A percentile compares a stretch with the other conserved stretches of the same genome.
Conservation (phyloP, 2,329 filamentous ascomycete genomes). For the Monosporascus sp. region DNA sequence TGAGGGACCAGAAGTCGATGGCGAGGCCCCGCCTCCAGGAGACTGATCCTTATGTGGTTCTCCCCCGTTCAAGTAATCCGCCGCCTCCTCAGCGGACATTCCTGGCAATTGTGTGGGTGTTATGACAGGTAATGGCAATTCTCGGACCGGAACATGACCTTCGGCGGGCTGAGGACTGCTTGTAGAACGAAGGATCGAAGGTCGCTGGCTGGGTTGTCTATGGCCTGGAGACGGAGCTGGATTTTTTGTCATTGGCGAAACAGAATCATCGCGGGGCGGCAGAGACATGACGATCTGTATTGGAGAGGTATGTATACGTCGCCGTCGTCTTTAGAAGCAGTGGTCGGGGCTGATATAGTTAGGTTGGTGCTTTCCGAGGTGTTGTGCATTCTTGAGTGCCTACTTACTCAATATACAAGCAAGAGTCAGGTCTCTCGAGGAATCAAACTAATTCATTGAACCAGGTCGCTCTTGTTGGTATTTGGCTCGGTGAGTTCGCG, state of each 20-base stretch:
- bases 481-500: too few species aligned
- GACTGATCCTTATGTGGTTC: conserved; percentile 26
- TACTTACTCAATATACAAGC: too few species aligned
- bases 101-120: conserved; percentile 13
- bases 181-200: conserved; percentile 16
- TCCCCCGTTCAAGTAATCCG: conserved; percentile 35
- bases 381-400: too few species aligned
- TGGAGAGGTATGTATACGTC: too few species aligned
- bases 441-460: too few species aligned
- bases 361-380: too few species aligned
- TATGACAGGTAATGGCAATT: conserved; percentile 17
- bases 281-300: conserved; percentile 15
- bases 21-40: conserved; percentile 12
- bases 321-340: too few species aligned
- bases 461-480: too few species aligned
- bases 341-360: too few species aligned
- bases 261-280: conserved; percentile 24
- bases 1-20: conserved; percentile 16
- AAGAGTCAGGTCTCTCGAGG: too few species aligned
- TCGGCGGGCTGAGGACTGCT: conserved; percentile 19
- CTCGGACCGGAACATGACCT: conserved; percentile 11
- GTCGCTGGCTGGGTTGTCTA: conserved; percentile 15
- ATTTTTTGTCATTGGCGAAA: conserved; percentile 30
- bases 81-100: conserved; percentile 16
- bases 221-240: conserved; percentile 20